phyloP scores from a whole-genome alignment of 2,329 filamentous ascomycete species.

The Pseudogymnoascus sp. region DNA sequence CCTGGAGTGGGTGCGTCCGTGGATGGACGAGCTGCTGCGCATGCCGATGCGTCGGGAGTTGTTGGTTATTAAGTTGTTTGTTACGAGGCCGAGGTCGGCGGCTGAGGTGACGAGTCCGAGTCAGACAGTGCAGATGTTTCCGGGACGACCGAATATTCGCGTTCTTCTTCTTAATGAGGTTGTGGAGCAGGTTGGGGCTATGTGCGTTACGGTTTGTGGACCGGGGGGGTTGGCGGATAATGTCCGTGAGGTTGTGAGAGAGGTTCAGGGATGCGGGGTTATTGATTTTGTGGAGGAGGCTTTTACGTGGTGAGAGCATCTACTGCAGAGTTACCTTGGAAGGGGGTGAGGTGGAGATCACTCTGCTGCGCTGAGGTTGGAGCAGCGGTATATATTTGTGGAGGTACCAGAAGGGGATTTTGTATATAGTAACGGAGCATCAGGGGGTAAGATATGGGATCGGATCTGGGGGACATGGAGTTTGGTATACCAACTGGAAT shows the following conservation, averaged over 20 bases:
- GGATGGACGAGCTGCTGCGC: slow-evolving; percentile 65
- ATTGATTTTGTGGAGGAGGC: slow-evolving; percentile 72
- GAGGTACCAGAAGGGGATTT: not conserved
- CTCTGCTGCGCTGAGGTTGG: not conserved
- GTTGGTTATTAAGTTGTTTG: slow-evolving; percentile 78
- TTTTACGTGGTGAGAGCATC: slow-evolving; percentile 45
- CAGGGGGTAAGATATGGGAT: not conserved
- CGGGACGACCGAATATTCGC: slow-evolving; percentile 76
- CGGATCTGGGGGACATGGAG: not conserved
- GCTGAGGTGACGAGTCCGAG: slow-evolving; percentile 71
- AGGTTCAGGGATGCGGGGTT: slow-evolving; percentile 51
- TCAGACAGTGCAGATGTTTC: slow-evolving; percentile 81
- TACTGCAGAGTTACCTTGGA: not conserved
- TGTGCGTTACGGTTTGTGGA: slow-evolving; percentile 77
- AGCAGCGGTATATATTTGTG: not conserved
- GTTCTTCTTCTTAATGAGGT: slow-evolving; percentile 77
- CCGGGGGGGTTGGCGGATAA: slow-evolving; percentile 69
- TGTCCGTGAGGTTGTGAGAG: slow-evolving; percentile 59
- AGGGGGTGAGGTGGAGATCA: not conserved
- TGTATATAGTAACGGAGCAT: not conserved
- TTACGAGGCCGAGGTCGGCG: slow-evolving; percentile 79
- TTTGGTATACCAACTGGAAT: slow-evolving; percentile 3
- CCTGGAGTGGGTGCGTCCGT: slow-evolving; percentile 87
- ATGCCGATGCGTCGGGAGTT: slow-evolving; percentile 77
- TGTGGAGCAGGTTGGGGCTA: slow-evolving; percentile 73